Percentiles rank a stretch among this genome's conserved stretches.
These are phyloP conservation scores for Geotrichum cucujoidarum DNA, from an alignment of 1,139 yeast species.

Conservation along the genomic window DNA sequence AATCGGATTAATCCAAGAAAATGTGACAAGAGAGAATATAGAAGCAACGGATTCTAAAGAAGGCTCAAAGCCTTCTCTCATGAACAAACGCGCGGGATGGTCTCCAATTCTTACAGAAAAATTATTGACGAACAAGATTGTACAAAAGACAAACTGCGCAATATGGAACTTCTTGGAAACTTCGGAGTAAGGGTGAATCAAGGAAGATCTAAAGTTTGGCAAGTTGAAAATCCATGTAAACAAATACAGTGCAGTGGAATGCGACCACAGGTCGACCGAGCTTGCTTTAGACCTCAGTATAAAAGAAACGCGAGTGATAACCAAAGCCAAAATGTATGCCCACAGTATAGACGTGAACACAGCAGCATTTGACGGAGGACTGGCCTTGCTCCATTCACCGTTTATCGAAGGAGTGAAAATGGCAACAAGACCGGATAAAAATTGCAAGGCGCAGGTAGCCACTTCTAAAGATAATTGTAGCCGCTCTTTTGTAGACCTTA, in stretches of 20 bases:
- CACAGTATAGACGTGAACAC: conserved; percentile 47
- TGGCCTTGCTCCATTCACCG: conserved; percentile 33
- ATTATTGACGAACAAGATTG: conserved; percentile 46
- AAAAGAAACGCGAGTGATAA: conserved; percentile 48
- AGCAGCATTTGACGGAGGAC: conserved; percentile 35
- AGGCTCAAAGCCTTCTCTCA: conserved; percentile 46
- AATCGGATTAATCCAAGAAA: conserved; percentile 72
- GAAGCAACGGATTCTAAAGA: conserved; percentile 74
- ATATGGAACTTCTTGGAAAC: conserved; percentile 36
- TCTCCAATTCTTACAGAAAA: conserved; percentile 63
- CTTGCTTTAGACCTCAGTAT: conserved; percentile 36
- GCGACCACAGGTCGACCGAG: conserved; percentile 55
- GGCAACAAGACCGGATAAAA: conserved; percentile 35
- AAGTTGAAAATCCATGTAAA: conserved; percentile 48
- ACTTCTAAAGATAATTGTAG: conserved; percentile 29
- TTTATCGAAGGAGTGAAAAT: conserved; percentile 38
- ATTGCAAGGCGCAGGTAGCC: conserved; percentile 25
- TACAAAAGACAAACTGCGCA: conserved; percentile 35
- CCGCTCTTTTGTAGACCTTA: conserved; percentile 29
- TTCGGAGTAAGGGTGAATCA: conserved; percentile 44
- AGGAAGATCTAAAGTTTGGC: conserved; percentile 65
- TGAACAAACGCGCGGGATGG: conserved; percentile 38
- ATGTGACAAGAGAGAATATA: conserved; percentile 57
- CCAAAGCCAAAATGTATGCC: conserved; percentile 51
- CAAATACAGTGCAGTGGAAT: conserved; percentile 59